These are phyloP conservation scores for Hymenoscyphus linearis DNA, from an alignment of 2,329 filamentous ascomycete genomes.

Conservation along the genomic window DNA sequence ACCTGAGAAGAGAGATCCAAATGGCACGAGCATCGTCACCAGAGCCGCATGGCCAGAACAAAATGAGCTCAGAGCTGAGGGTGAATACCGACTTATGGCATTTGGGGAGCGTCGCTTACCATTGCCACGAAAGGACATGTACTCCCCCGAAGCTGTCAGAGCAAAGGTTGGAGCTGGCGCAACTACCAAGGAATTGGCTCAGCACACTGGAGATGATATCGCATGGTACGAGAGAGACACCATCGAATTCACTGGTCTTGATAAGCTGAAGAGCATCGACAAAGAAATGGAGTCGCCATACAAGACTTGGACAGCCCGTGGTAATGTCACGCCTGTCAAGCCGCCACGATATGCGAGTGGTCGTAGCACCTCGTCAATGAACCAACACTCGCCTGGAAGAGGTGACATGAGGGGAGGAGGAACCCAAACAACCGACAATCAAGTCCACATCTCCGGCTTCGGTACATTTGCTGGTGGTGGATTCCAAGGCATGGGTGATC, in stretches of 20 bases:
- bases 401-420: not conserved
- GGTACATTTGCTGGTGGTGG: not conserved
- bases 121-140: constrained; percentile 9
- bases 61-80: constrained; percentile 13
- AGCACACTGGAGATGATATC: constrained; percentile 4
- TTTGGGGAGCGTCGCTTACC: constrained; percentile 9
- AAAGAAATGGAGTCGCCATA: not conserved
- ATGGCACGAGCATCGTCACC: not conserved
- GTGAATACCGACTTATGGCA: constrained; percentile 5
- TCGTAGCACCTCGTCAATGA: not conserved
- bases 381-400: constrained; percentile 4
- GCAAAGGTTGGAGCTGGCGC: not conserved
- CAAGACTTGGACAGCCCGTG: constrained; percentile 6
- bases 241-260: constrained; percentile 3
- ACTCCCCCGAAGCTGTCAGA: constrained; percentile 1
- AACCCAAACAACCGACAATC: not conserved
- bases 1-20: constrained; percentile 3
- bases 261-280: constrained; percentile 2
- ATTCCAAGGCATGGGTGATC: not conserved
- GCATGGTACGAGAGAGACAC: constrained; percentile 6
- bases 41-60: constrained; percentile 11
- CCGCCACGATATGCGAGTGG: not conserved
- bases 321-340: not conserved
- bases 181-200: not conserved
- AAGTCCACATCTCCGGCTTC: not conserved